Evolutionary conservation across 768 basidiomycete genomes (phyloP).

Genomic region (Clitopilus passeckerianus): DNA sequence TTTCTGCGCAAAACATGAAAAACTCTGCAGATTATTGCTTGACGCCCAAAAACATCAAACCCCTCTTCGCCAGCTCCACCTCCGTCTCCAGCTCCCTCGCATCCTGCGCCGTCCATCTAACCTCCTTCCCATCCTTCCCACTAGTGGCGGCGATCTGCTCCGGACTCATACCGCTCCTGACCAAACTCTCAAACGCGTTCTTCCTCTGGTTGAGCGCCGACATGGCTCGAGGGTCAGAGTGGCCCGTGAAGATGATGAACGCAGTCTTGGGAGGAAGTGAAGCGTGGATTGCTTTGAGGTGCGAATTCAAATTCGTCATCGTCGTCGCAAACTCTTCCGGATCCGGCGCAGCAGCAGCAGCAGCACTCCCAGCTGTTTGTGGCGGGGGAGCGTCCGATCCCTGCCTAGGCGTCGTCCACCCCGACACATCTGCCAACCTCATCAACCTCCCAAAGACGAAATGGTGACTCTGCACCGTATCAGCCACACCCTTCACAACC

Average conservation of each 20-base stretch:
- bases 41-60: conserved; percentile 77
- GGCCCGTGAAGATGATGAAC: conserved; percentile 81
- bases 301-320: conserved; percentile 53
- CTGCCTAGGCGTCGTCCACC: conserved; percentile 66
- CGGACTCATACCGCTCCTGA: conserved; percentile 48
- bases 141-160: conserved; percentile 39
- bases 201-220: conserved; percentile 66
- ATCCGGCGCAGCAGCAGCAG: conserved; percentile 20
- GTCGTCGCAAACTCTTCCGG: conserved; percentile 26
- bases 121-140: conserved; percentile 20
- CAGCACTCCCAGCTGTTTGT: conserved; percentile 12
- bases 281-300: conserved; percentile 57
- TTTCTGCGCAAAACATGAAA: neutral
- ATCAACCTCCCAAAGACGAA: conserved; percentile 85
- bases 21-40: conserved; percentile 21
- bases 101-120: conserved; percentile 74
- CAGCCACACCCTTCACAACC: conserved; percentile 64
- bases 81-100: conserved; percentile 76
- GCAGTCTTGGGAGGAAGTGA: conserved; percentile 77
- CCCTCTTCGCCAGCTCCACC: conserved; percentile 75
- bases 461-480: conserved; percentile 59
- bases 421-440: conserved; percentile 71
- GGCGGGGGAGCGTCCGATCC: conserved; percentile 29
- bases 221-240: conserved; percentile 85
- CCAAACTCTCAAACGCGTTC: conserved; percentile 62